Percentiles rank a stretch among this genome's conserved stretches.
These are phyloP conservation scores for Syzygium oleosum DNA, from an alignment of 345 rosid genomes.

Conservation along the genomic window DNA sequence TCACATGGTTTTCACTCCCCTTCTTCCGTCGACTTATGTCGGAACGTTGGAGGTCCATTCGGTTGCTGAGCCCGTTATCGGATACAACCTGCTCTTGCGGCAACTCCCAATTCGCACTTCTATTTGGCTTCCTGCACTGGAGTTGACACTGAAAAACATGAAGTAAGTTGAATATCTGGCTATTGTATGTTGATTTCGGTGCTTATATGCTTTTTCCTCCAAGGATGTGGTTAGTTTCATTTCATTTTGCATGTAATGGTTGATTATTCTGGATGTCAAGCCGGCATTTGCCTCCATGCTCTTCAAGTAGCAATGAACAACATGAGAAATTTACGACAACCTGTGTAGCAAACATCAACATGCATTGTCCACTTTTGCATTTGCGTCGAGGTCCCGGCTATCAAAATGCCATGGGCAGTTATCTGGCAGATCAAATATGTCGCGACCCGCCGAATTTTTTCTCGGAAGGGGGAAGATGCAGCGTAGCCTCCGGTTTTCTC, in stretches of 20 bases:
- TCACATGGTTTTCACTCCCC: conserved; percentile 64
- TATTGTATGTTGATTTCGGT: neutral
- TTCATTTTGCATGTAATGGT: neutral
- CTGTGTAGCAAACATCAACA: fast-evolving
- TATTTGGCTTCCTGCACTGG: conserved; percentile 72
- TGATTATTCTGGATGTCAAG: neutral
- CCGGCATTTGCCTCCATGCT: neutral
- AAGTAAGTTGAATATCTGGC: conserved; percentile 27
- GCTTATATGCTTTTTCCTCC: neutral
- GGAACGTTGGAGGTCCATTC: conserved; percentile 86
- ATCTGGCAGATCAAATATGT: neutral
- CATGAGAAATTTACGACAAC: fast-evolving
- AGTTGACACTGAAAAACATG: conserved; percentile 58
- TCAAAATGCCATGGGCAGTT: fast-evolving
- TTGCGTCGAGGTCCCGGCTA: neutral
- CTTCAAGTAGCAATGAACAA: neutral
- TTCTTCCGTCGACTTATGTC: conserved; percentile 19
- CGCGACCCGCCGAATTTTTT: too few relatives aligned
- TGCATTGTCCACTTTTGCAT: neutral
- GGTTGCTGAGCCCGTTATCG: conserved; percentile 75
- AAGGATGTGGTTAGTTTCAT: neutral
- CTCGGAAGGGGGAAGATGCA: too few relatives aligned
- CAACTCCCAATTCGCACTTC: conserved; percentile 72
- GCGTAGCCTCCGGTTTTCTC: too few relatives aligned
- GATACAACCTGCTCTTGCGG: conserved; percentile 71